A percentile compares a stretch with the other conserved stretches of the same genome.
Conservation (phyloP, 2,329 filamentous ascomycete species). For the Trichoderma cornu-damae region DNA sequence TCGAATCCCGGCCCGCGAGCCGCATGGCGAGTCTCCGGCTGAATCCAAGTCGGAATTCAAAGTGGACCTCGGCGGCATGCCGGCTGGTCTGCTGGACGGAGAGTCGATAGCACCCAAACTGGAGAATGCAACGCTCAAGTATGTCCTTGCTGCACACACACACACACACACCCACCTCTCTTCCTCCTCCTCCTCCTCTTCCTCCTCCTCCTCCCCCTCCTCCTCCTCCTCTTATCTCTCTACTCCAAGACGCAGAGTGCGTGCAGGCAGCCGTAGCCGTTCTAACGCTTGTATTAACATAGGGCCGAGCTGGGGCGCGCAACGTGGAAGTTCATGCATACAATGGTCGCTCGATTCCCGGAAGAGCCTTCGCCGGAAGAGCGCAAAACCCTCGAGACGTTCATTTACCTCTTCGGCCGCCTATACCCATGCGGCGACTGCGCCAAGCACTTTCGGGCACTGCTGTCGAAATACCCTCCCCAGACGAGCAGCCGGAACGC, state of each 20-base stretch:
- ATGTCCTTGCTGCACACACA: slow-evolving; percentile 25
- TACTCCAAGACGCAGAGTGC: no score
- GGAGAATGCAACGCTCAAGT: slow-evolving; percentile 78
- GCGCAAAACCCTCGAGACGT: slow-evolving; percentile 57
- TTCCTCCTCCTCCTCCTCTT: background rate
- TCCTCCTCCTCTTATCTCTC: no score
- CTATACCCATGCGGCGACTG: slow-evolving; percentile 68
- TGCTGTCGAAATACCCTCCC: slow-evolving; percentile 58
- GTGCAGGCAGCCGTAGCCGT: background rate
- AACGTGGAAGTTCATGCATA: slow-evolving; percentile 66
- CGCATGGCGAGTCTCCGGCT: slow-evolving; percentile 24
- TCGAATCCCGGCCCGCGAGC: background rate
- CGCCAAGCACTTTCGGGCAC: slow-evolving; percentile 59
- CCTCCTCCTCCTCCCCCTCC: background rate
- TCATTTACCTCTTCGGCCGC: slow-evolving; percentile 61
- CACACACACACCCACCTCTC: background rate
- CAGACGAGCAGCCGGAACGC: slow-evolving; percentile 59
- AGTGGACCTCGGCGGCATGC: slow-evolving; percentile 40
- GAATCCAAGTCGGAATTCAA: slow-evolving; percentile 29
- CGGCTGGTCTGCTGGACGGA: slow-evolving; percentile 53
- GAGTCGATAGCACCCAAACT: slow-evolving; percentile 74
- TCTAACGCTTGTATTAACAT: slow-evolving; percentile 1
- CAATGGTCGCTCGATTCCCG: slow-evolving; percentile 65
- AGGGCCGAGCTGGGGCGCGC: slow-evolving; percentile 62
- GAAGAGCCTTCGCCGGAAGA: slow-evolving; percentile 60